phyloP scores from a whole-genome alignment of 495 filamentous ascomycete genomes.

The Penicillium roqueforti region DNA sequence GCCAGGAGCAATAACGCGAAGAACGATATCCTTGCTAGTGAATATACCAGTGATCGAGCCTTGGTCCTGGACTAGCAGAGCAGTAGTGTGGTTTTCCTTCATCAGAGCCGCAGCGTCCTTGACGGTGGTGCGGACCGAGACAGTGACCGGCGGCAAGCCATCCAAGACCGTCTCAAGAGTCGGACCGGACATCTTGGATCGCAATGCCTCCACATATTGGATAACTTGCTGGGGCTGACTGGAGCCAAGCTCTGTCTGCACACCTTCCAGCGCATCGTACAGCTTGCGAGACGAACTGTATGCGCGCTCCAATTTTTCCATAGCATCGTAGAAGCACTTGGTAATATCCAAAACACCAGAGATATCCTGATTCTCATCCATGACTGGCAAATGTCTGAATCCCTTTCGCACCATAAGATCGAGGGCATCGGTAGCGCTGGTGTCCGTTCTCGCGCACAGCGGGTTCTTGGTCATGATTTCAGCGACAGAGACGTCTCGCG shows the following conservation, averaged over 20 bases:
- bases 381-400: slow-evolving; percentile 94
- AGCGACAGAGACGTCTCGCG: slow-evolving; percentile 82
- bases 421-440: slow-evolving; percentile 93
- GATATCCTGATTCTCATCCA: slow-evolving; percentile 99
- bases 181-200: slow-evolving; percentile 95
- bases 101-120: slow-evolving; percentile 91
- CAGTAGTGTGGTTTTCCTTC: slow-evolving; percentile 98
- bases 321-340: slow-evolving; percentile 99
- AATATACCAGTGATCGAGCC: slow-evolving; percentile 98
- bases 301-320: slow-evolving; percentile 97
- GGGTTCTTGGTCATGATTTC: slow-evolving; percentile 99
- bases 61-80: slow-evolving; percentile 93
- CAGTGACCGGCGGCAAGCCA: slow-evolving; percentile 86
- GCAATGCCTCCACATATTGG: slow-evolving; percentile 93
- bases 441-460: slow-evolving; percentile 93
- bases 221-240: slow-evolving; percentile 98
- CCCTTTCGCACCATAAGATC: slow-evolving; percentile 98
- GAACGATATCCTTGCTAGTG: slow-evolving; percentile 97
- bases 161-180: slow-evolving; percentile 93
- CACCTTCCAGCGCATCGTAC: slow-evolving; percentile 95
- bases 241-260: slow-evolving; percentile 95
- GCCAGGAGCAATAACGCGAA: slow-evolving; percentile 95
- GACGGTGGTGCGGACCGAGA: slow-evolving; percentile 91
- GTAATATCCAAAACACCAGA: slow-evolving; percentile 98
- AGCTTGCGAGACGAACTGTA: slow-evolving; percentile 94